phyloP scores from a whole-genome alignment of 345 rosid genomes.

The Geranium rotundifolium region DNA sequence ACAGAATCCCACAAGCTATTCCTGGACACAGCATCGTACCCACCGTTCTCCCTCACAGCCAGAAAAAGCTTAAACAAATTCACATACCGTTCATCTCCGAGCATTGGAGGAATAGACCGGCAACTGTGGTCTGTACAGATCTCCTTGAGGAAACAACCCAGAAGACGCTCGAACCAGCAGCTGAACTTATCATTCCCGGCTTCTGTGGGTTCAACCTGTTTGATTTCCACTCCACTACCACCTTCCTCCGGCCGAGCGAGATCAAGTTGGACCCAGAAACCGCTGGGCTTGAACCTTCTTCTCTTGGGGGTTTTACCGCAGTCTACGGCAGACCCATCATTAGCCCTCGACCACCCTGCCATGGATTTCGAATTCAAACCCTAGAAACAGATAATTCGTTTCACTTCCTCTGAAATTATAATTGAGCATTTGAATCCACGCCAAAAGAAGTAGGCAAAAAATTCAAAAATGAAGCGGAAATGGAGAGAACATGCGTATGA shows the following conservation, averaged over 20 bases:
- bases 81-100: conserved; percentile 15
- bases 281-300: neutral
- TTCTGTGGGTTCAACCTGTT: neutral
- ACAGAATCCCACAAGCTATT: conserved; percentile 39
- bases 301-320: too few relatives aligned
- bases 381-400: conserved; percentile 22
- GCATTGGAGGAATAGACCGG: conserved; percentile 15
- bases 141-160: neutral
- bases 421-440: too few relatives aligned
- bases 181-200: neutral
- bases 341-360: conserved; percentile 25
- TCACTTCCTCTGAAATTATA: too few relatives aligned
- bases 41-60: conserved; percentile 21
- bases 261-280: conserved; percentile 8
- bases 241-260: neutral
- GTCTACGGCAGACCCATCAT: conserved; percentile 6
- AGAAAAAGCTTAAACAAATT: conserved; percentile 17
- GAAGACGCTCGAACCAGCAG: conserved; percentile 4
- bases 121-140: neutral
- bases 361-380: conserved; percentile 16
- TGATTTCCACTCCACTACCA: neutral
- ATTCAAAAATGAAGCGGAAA: conserved; percentile 6
- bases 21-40: conserved; percentile 27
- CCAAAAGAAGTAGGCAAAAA: too few relatives aligned
- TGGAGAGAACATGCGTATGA: too few relatives aligned